These are phyloP conservation scores for Alternaria arborescens DNA, from an alignment of 2,329 filamentous ascomycete genomes.

Conservation along the genomic window DNA sequence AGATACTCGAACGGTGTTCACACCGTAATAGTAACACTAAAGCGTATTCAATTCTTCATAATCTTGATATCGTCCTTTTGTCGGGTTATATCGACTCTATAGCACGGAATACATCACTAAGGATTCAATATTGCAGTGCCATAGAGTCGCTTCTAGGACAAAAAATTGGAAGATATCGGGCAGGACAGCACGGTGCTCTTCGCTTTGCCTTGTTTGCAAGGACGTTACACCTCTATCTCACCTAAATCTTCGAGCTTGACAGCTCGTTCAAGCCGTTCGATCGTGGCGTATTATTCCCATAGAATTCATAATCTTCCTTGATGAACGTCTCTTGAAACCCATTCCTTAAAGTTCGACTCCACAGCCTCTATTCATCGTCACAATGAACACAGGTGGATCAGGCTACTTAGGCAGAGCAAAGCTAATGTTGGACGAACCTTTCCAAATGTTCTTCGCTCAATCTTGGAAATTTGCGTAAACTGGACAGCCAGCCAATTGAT, in stretches of 20 bases:
- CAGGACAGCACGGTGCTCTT: background rate
- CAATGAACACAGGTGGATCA: background rate
- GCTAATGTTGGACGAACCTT: background rate
- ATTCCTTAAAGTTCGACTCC: background rate
- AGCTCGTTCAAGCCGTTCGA: too few relatives aligned
- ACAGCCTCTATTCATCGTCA: background rate
- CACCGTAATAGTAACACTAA: background rate
- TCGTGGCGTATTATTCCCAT: background rate
- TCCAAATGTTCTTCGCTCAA: background rate
- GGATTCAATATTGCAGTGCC: background rate
- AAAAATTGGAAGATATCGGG: background rate
- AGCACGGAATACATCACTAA: background rate
- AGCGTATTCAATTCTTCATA: background rate
- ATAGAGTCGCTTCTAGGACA: background rate
- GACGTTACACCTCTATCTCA: background rate
- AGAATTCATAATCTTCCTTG: background rate
- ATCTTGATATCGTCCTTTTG: background rate
- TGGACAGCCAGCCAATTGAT: background rate
- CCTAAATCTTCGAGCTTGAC: too few relatives aligned
- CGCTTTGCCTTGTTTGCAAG: background rate
- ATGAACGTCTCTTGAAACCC: background rate
- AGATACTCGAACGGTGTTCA: background rate
- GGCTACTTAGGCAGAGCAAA: background rate
- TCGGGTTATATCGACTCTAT: background rate
- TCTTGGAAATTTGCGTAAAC: background rate